Evolutionary conservation across 2,329 filamentous ascomycete species (phyloP), one percentile per base, ranked within the genome.

Genomic region (Colletotrichum gigasporum): DNA sequence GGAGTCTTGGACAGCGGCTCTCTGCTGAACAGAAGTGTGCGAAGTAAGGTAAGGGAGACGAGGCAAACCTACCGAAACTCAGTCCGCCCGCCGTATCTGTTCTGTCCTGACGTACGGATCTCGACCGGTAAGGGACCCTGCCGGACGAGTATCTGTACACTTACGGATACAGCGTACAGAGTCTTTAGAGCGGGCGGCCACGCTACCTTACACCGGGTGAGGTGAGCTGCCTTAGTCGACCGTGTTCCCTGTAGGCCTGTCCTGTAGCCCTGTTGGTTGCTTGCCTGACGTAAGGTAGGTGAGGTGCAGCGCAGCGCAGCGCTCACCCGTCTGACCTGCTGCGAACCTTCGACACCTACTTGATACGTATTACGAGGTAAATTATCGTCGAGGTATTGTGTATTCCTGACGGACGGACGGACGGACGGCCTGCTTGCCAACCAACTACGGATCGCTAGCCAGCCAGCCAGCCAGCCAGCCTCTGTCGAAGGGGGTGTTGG

Each of bases 331-430:
- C 55, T 18, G 48, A 35, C 28, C 34, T 61, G 26, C n/a, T 37
- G 41, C 20, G 48, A 32, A 47, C 47, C 22, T 11, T 53, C 30
- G 45, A 41, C 39, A 54, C 48, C 22, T 35, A 42, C 34, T 61
- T 34, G 56, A 61, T 60, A 64, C 56, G 55, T 61, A 53, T 60
- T 35, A 42, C 45, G 34, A 53, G 30, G 56, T 34, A 55, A 64
- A 50, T 54, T 28, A 28, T 54, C 56, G 61, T 54, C 39, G 48
- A 42, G 61, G 41, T 34, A 28, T 44, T 41, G 9, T 48, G 47
- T 32, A 20, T 41, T 18, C n/a, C 22, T 30, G 16, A 26, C 39
- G 41, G 41, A 22, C n/a, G n/a, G n/a, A n/a, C n/a, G n/a, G n/a
- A n/a, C n/a, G n/a, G n/a, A n/a, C n/a, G n/a, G n/a, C n/a, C n/a